These are phyloP conservation scores for Gossypium mustelinum DNA, from an alignment of 345 rosid species.

Conservation along the genomic window DNA sequence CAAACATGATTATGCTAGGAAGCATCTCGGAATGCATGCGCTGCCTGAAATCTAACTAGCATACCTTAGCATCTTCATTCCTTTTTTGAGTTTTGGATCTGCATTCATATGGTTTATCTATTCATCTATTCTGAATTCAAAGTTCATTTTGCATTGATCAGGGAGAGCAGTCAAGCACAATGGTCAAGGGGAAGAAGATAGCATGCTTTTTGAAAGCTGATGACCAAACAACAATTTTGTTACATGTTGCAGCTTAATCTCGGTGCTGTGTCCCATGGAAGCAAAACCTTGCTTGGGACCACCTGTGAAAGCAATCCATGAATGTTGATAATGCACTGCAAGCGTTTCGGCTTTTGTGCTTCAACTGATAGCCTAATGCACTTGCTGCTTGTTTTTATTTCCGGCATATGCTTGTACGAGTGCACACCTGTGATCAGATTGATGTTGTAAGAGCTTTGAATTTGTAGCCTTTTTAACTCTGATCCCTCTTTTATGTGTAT, in stretches of 20 bases:
- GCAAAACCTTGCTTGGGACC: conserved; percentile 24
- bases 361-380: conserved; percentile 31
- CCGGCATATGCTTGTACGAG: conserved; percentile 47
- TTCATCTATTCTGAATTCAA: conserved; percentile 1
- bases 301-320: conserved; percentile 5
- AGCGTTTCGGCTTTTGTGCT: conserved; percentile 15
- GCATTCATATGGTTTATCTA: background rate
- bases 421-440: conserved; percentile 32
- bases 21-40: background rate
- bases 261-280: conserved; percentile 21
- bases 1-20: background rate
- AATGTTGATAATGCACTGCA: background rate
- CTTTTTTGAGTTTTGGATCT: background rate
- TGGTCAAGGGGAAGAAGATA: conserved; percentile 14
- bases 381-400: conserved; percentile 44
- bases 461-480: conserved; percentile 34
- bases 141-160: conserved; percentile 15
- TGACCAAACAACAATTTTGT: conserved; percentile 34
- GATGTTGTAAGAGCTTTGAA: conserved; percentile 34
- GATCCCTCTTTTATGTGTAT: conserved; percentile 44
- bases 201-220: conserved; percentile 20
- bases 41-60: background rate
- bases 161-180: conserved; percentile 26
- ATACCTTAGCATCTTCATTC: background rate
- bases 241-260: conserved; percentile 16